Evolutionary conservation across 2,329 filamentous ascomycete species (phyloP), one percentile per base, ranked within the genome.

Genomic region (Venturia carpophila): DNA sequence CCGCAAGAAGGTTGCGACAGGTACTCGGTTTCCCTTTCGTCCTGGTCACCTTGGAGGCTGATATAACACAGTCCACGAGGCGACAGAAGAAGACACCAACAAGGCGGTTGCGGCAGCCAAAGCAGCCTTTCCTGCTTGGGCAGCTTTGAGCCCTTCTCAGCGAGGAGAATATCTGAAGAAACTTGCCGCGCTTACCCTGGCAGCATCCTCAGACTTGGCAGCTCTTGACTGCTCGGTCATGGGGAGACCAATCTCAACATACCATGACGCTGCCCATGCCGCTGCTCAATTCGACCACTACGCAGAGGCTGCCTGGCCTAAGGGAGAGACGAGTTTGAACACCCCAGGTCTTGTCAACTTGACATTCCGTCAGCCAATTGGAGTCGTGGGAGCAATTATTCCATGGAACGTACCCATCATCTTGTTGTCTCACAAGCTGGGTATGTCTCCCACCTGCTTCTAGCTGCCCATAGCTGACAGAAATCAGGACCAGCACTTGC

Each of bases 331-430:
- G 1, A 79, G 76, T 63, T 69, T 82, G 39, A 79, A 82, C 69
- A 82, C 79, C 0, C 80, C 80, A 0, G 79, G 79, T 4, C 75
- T 76, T 65, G 68, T 82, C 17, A 79, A 72, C 64, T 70, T 83
- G 72, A 78, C 78, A 19, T 69, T 81, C 0, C 76, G 77, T 17
- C 79, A 84, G 70, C 82, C 82, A 0, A 78, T 76, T 52, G 81
- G 82, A n/a, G 81, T 84, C 1, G 79, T 78, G 0, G 83, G 77
- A 1, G 76, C 75, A n/a, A 86, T 87, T 64, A 83, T 85, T 62
- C 83, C 83, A 0, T 86, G 83, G 82, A 85, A 85, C 67, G 77
- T 76, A 0, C 78, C 82, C 0, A 68, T 83, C 2, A 64, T 78
- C 1, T 79, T 80, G 67, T 75, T 82, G 37, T 74, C 72, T 0